A percentile compares a stretch with the other conserved stretches of the same genome.
Conservation (phyloP, 1,284 basidiomycete genomes). For the Chalciporus sp. region DNA sequence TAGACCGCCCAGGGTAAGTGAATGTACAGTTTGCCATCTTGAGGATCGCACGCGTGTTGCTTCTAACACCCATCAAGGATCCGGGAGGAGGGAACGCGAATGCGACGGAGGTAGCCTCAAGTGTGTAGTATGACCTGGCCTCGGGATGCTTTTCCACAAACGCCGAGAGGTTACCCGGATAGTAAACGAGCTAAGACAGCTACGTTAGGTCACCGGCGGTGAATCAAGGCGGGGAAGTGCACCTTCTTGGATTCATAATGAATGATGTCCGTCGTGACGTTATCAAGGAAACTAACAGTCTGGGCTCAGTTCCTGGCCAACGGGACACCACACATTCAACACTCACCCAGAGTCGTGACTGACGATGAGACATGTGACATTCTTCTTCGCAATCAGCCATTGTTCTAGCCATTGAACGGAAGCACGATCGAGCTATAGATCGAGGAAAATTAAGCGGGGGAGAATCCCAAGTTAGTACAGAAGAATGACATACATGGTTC, state of each 20-base stretch:
- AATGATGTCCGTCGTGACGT: constrained; percentile 96
- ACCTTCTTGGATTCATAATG: constrained; percentile 97
- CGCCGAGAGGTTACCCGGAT: constrained; percentile 89
- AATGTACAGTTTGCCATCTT: constrained; percentile 93
- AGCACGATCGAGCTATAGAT: constrained; percentile 74
- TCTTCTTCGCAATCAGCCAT: constrained; percentile 80
- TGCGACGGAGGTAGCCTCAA: constrained; percentile 93
- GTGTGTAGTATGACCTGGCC: constrained; percentile 96
- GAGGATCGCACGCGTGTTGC: constrained; percentile 94
- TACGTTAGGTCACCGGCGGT: constrained; percentile 22
- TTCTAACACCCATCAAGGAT: constrained; percentile 95
- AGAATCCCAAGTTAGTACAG: constrained; percentile 15
- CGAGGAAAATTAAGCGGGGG: constrained; percentile 25
- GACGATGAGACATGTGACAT: constrained; percentile 92
- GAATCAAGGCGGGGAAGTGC: constrained; percentile 15
- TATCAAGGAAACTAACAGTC: constrained; percentile 82
- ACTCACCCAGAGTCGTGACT: constrained; percentile 95
- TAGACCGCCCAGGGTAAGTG: constrained; percentile 88
- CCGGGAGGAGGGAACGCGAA: constrained; percentile 97
- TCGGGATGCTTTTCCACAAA: constrained; percentile 94
- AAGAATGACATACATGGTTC: constrained; percentile 72
- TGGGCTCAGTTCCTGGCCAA: constrained; percentile 13
- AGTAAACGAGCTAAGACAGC: constrained; percentile 79
- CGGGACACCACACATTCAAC: constrained; percentile 6
- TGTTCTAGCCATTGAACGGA: constrained; percentile 95